A percentile compares a stretch with the other conserved stretches of the same genome.
Evolutionary conservation across 805 yeast species (phyloP).

Genomic region (Yamadazyma phyllophila): DNA sequence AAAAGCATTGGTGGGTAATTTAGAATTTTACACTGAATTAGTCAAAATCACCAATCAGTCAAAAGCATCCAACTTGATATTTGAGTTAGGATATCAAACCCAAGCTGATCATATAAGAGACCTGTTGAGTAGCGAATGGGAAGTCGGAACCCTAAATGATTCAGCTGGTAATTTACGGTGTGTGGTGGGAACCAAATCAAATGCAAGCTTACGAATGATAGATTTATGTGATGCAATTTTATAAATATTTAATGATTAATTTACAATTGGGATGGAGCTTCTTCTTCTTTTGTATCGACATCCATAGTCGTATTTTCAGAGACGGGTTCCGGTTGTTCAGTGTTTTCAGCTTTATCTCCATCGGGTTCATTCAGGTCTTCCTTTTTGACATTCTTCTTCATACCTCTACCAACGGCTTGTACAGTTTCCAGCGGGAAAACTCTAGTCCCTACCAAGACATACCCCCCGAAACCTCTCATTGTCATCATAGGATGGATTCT

Average conservation of each 20-base stretch:
- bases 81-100: conserved; percentile 65
- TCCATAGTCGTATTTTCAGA: not conserved
- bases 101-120: conserved; percentile 51
- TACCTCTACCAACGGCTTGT: conserved; percentile 67
- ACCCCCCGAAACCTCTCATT: conserved; percentile 90
- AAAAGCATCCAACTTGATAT: conserved; percentile 57
- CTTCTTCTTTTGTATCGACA: not conserved
- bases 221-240: conserved; percentile 9
- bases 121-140: conserved; percentile 42
- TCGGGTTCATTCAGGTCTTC: not conserved
- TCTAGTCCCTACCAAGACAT: conserved; percentile 69
- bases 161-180: conserved; percentile 53
- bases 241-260: not conserved
- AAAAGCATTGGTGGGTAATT: conserved; percentile 74
- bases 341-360: not conserved
- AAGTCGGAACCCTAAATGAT: conserved; percentile 48
- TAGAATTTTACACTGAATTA: conserved; percentile 66
- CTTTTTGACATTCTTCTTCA: conserved; percentile 2
- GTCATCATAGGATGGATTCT: conserved; percentile 95
- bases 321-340: not conserved
- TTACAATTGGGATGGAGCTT: not conserved
- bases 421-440: conserved; percentile 68
- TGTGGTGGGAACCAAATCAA: conserved; percentile 53
- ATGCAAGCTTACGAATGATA: not conserved
- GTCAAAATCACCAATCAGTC: conserved; percentile 41